phyloP scores from a whole-genome alignment of 2,329 filamentous ascomycete genomes.

The Hirsutella thompsonii region DNA sequence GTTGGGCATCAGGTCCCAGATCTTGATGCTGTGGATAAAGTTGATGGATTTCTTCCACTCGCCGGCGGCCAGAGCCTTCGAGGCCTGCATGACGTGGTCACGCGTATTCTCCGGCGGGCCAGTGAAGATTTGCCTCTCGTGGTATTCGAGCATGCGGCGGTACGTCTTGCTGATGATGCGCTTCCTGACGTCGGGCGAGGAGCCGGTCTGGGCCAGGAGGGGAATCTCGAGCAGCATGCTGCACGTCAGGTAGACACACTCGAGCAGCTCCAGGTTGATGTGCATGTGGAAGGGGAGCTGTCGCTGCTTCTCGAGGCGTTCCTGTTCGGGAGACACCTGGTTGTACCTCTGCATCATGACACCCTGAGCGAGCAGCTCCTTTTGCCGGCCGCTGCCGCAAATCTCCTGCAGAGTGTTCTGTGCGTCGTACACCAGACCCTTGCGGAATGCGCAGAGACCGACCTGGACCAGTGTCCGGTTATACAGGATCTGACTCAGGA shows the following conservation, averaged over 20 bases:
- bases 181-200: constrained; percentile 93
- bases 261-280: constrained; percentile 96
- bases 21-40: constrained; percentile 97
- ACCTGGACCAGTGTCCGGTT: constrained; percentile 97
- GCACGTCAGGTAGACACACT: constrained; percentile 97
- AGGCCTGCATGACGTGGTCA: constrained; percentile 98
- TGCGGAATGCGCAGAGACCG: constrained; percentile 94
- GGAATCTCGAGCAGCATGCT: constrained; percentile 99
- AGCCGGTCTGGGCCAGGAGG: constrained; percentile 89
- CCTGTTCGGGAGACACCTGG: constrained; percentile 93
- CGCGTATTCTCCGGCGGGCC: constrained; percentile 97
- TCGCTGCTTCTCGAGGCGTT: constrained; percentile 90
- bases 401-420: constrained; percentile 98
- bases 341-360: constrained; percentile 97
- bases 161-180: constrained; percentile 98
- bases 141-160: constrained; percentile 97
- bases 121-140: constrained; percentile 98
- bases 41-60: constrained; percentile 96
- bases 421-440: constrained; percentile 91
- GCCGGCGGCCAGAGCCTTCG: constrained; percentile 88
- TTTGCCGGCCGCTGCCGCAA: constrained; percentile 92
- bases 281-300: constrained; percentile 99
- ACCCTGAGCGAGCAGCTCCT: constrained; percentile 94
- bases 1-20: constrained; percentile 96
- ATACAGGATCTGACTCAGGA: constrained; percentile 95